Evolutionary conservation across 805 yeast genomes (phyloP), one percentile per base, ranked within the genome.

Genomic region (Teunomyces stri): DNA sequence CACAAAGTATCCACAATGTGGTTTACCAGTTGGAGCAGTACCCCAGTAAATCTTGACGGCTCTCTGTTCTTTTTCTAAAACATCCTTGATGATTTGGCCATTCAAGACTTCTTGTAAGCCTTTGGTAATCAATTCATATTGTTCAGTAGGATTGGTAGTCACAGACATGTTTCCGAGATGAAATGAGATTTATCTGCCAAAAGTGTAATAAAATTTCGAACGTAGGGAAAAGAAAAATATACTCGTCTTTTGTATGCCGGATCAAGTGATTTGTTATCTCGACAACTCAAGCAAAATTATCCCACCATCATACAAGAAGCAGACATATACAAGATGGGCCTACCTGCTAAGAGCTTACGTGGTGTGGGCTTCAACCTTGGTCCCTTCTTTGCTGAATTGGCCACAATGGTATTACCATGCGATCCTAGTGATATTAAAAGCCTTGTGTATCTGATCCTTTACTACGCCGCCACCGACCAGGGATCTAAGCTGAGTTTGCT

Each of bases 1-100:
- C 33, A 94, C 99, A 63, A 94, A 89, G 78, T 94, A 94, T 44
- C 98, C 99, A 74, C 97, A 91, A 72, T 94, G 99, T 39, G 98
- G 97, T 70, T 82, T 88, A 45, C 99, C 99, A 4, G 99, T 94
- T 51, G 99, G 98, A 6, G 99, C 99, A 16, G 98, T 91, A 56
- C 99, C 99, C 98, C 97, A 94, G 81, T 94, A 94, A 61, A 94
- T 71, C 61, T 82, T 87, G 56, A 95, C 69, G 11, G 94, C 88
- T 59, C 96, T 82, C 59, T 89, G 81, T 61, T 89, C 86, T 46
- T 79, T 84, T 63, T 87, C 94, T 51, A 91, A 74, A 29, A 89
- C 82, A 62, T 89, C 80, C 63, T 87, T 87, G 69, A 92, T 88
- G 68, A 90, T 89, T 67, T 87, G 91, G 34, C 82, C 85, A 66